Evolutionary conservation across 345 rosid species (phyloP).

Genomic region (Eutrema japonicum): DNA sequence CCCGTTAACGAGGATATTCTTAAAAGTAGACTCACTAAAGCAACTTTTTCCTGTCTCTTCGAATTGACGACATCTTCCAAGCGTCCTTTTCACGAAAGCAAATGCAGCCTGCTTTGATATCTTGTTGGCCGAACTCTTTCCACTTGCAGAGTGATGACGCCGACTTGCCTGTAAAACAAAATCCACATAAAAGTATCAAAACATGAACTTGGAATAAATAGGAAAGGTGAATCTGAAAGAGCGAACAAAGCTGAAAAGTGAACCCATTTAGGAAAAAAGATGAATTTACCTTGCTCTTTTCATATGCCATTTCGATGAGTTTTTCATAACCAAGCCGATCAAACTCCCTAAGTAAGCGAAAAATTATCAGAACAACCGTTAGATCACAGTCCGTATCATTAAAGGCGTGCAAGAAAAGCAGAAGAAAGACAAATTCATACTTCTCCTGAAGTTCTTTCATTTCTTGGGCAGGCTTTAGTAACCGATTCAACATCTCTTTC

Average conservation of each 20-base stretch:
- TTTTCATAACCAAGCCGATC: conserved; percentile 72
- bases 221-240: neutral
- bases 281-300: conserved; percentile 72
- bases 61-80: conserved; percentile 68
- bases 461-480: conserved; percentile 66
- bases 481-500: conserved; percentile 62
- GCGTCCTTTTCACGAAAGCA: conserved; percentile 75
- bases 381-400: conserved; percentile 30
- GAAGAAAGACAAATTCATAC: conserved; percentile 49
- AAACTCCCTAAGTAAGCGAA: conserved; percentile 61
- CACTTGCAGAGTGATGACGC: conserved; percentile 62
- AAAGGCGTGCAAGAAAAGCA: conserved; percentile 27
- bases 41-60: conserved; percentile 87
- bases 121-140: conserved; percentile 80
- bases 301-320: conserved; percentile 81
- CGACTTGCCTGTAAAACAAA: conserved; percentile 59
- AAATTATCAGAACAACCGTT: conserved; percentile 11
- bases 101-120: conserved; percentile 84
- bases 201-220: conserved; percentile 1
- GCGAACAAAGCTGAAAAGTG: conserved; percentile 8
- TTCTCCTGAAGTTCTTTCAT: conserved; percentile 70
- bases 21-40: conserved; percentile 76
- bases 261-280: neutral
- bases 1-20: conserved; percentile 60
- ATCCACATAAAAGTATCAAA: conserved; percentile 29